Percentiles rank a stretch among this genome's conserved stretches.
Conservation (phyloP, 2,329 filamentous ascomycete genomes). For the Calonectria hongkongensis region DNA sequence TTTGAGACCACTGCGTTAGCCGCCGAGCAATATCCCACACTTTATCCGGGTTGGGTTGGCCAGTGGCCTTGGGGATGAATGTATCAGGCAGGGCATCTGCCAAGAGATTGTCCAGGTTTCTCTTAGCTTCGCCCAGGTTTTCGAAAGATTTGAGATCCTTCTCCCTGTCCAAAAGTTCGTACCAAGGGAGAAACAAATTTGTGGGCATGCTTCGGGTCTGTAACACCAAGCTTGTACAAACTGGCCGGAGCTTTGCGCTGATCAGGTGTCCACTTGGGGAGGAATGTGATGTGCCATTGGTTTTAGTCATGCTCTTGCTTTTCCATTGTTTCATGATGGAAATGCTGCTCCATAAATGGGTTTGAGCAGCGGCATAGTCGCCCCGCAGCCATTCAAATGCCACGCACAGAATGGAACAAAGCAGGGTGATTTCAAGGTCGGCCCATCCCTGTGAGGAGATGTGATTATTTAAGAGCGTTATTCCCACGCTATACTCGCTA, state of each 20-base stretch:
- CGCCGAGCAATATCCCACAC: slow-evolving; percentile 23
- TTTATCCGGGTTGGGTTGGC: not conserved
- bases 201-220: slow-evolving; percentile 41
- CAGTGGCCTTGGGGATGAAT: not conserved
- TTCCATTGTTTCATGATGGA: slow-evolving; percentile 42
- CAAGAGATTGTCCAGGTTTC: slow-evolving; percentile 38
- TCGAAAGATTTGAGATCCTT: slow-evolving; percentile 24
- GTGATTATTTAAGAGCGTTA: slow-evolving; percentile 41
- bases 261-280: slow-evolving; percentile 46
- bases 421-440: slow-evolving; percentile 41
- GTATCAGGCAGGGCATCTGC: slow-evolving; percentile 40
- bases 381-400: slow-evolving; percentile 47
- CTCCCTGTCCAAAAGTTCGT: slow-evolving; percentile 8
- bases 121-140: slow-evolving; percentile 36
- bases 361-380: slow-evolving; percentile 42
- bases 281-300: slow-evolving; percentile 39
- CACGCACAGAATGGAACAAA: slow-evolving; percentile 47
- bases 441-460: slow-evolving; percentile 45
- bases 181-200: slow-evolving; percentile 19
- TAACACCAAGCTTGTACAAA: slow-evolving; percentile 42
- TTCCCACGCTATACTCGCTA: slow-evolving; percentile 35
- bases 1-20: slow-evolving; percentile 32
- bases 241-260: slow-evolving; percentile 31
- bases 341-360: slow-evolving; percentile 41
- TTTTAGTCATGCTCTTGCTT: not conserved